A percentile compares a stretch with the other conserved stretches of the same genome.
phyloP scores from a whole-genome alignment of 164 flowering plant species.

The Protea cynaroides region DNA sequence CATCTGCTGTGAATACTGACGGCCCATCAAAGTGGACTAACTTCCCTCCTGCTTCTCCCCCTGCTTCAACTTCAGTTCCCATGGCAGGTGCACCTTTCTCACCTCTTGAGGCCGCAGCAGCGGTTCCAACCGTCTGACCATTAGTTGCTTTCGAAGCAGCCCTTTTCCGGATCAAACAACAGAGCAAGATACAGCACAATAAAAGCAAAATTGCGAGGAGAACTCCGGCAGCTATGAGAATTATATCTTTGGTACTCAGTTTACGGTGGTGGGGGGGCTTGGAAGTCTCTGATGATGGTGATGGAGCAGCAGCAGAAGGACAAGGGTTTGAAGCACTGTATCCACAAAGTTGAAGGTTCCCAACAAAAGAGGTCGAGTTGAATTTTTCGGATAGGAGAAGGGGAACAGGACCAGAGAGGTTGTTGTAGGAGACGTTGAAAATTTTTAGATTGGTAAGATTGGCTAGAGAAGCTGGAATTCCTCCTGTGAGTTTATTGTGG shows the following conservation, averaged over 20 bases:
- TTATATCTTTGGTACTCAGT: conserved; percentile 58
- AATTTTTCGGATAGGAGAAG: conserved; percentile 48
- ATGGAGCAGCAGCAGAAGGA: conserved; percentile 31
- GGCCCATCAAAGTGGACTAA: conserved; percentile 94
- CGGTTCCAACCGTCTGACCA: conserved; percentile 16
- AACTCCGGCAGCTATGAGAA: conserved; percentile 68
- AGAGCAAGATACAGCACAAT: conserved; percentile 56
- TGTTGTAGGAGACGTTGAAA: conserved; percentile 84
- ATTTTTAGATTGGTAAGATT: conserved; percentile 41
- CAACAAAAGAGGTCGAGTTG: conserved; percentile 76
- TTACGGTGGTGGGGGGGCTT: conserved; percentile 26
- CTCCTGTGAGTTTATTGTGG: conserved; percentile 47
- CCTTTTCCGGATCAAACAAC: conserved; percentile 59
- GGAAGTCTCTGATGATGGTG: conserved; percentile 21
- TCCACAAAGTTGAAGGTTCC: conserved; percentile 86
- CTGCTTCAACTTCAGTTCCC: conserved; percentile 43
- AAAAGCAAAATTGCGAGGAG: conserved; percentile 50
- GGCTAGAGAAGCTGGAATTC: conserved; percentile 55
- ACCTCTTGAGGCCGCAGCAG: conserved; percentile 19
- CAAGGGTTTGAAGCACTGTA: conserved; percentile 56
- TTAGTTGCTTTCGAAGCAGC: conserved; percentile 27
- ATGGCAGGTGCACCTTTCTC: conserved; percentile 32
- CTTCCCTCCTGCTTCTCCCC: conserved; percentile 79
- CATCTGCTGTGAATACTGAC: conserved; percentile 84
- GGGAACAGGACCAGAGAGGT: conserved; percentile 83